Percentiles rank a stretch among this genome's conserved stretches.
These are phyloP conservation scores for Acarospora socialis DNA, from an alignment of 2,329 filamentous ascomycete species.

Conservation along the genomic window DNA sequence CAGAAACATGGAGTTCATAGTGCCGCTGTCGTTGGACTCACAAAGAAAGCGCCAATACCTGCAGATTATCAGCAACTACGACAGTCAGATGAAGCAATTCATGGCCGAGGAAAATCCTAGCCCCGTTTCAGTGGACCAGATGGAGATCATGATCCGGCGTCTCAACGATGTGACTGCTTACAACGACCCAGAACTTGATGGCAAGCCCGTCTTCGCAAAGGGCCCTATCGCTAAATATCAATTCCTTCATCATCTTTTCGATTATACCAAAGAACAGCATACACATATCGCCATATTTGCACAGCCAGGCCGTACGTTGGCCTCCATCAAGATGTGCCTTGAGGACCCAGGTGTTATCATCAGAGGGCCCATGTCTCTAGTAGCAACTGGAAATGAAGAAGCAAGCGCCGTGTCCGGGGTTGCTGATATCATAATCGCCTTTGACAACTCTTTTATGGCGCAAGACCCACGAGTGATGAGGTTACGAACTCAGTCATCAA, in stretches of 20 bases:
- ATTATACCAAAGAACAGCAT: slow-evolving; percentile 3
- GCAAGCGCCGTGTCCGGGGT: not conserved
- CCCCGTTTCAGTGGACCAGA: too few relatives aligned
- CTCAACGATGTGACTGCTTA: too few relatives aligned
- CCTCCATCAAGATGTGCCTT: slow-evolving; percentile 10
- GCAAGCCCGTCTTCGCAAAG: too few relatives aligned
- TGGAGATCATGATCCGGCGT: too few relatives aligned
- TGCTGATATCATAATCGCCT: slow-evolving; percentile 11
- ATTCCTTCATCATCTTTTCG: slow-evolving; percentile 11
- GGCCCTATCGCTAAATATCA: slow-evolving; percentile 12
- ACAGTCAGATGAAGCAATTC: too few relatives aligned
- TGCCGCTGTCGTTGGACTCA: too few relatives aligned
- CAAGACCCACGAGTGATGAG: slow-evolving; percentile 3
- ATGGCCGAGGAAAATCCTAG: too few relatives aligned
- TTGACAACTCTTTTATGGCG: slow-evolving; percentile 12
- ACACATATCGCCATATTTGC: slow-evolving; percentile 10
- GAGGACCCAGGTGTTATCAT: slow-evolving; percentile 1
- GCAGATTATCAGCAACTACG: too few relatives aligned
- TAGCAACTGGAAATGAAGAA: slow-evolving; percentile 10
- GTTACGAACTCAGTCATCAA: slow-evolving; percentile 3
- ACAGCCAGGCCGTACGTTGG: slow-evolving; percentile 7
- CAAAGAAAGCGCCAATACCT: too few relatives aligned
- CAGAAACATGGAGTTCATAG: too few relatives aligned
- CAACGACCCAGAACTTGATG: too few relatives aligned
- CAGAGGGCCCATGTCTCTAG: slow-evolving; percentile 7